phyloP scores from a whole-genome alignment of 495 filamentous ascomycete species.

The Penicillium riverlandense region DNA sequence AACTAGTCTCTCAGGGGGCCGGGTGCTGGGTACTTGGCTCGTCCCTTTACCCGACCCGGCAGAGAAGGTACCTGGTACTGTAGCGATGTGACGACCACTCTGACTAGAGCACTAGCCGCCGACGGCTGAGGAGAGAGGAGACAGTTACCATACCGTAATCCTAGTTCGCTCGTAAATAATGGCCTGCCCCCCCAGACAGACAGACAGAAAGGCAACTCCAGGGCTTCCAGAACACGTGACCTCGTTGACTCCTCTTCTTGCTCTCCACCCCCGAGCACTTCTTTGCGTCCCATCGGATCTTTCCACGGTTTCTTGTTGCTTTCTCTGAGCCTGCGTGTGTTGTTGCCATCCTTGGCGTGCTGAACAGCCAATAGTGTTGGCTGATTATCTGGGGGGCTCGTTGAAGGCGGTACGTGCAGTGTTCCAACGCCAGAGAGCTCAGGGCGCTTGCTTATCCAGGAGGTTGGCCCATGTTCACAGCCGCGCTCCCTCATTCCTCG shows the following conservation, averaged over 20 bases:
- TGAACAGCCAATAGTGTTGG: constrained; percentile 5
- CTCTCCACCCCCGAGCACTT: not conserved
- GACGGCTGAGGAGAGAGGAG: too few species aligned
- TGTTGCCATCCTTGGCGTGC: constrained; percentile 7
- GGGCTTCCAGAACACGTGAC: constrained; percentile 10
- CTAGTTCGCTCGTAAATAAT: too few species aligned
- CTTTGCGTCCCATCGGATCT: too few species aligned
- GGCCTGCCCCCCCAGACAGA: too few species aligned
- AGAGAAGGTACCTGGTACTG: too few species aligned
- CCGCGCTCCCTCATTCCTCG: constrained; percentile 8
- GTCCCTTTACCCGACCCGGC: too few species aligned
- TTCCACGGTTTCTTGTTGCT: not conserved
- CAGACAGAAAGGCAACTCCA: not conserved
- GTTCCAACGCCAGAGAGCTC: constrained; percentile 6
- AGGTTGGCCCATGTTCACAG: constrained; percentile 22
- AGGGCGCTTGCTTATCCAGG: constrained; percentile 30
- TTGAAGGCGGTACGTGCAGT: constrained; percentile 18
- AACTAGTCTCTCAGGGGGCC: not conserved
- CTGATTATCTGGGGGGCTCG: constrained; percentile 4
- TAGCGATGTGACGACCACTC: too few species aligned
- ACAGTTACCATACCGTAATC: too few species aligned
- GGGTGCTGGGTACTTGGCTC: not conserved
- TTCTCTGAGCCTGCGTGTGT: constrained; percentile 7
- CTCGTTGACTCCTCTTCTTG: constrained; percentile 17
- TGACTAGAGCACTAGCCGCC: too few species aligned